These are phyloP conservation scores for Nakataea oryzae DNA, from an alignment of 2,329 filamentous ascomycete genomes.

Conservation along the genomic window DNA sequence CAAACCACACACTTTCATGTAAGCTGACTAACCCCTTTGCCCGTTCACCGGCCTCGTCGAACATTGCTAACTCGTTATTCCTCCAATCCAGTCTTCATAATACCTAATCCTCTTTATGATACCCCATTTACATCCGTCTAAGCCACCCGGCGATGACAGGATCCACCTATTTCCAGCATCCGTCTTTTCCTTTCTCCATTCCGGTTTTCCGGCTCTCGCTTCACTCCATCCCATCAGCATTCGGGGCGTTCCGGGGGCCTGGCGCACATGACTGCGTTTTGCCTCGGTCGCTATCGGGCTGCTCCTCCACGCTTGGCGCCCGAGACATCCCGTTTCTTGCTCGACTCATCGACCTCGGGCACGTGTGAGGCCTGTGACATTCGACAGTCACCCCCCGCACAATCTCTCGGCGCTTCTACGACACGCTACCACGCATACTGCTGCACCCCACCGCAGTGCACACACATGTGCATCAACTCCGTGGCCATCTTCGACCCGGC, in stretches of 20 bases:
- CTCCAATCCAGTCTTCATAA: neutral
- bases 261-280: neutral
- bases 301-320: neutral
- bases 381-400: neutral
- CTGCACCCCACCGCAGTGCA: no score
- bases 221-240: neutral
- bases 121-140: neutral
- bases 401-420: neutral
- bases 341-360: neutral
- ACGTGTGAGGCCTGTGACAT: neutral
- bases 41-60: neutral
- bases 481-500: no score
- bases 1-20: neutral
- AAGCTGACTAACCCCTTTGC: conserved; percentile 2
- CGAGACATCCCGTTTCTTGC: neutral
- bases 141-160: neutral
- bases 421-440: neutral
- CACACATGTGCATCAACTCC: neutral
- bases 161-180: neutral
- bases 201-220: neutral
- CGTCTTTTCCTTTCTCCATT: neutral
- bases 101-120: neutral
- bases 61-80: conserved; percentile 1
- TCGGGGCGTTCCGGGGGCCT: neutral
- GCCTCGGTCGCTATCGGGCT: neutral